A percentile compares a stretch with the other conserved stretches of the same genome.
Evolutionary conservation across 2,329 filamentous ascomycete genomes (phyloP).

Genomic region (Xylariaceae sp.): DNA sequence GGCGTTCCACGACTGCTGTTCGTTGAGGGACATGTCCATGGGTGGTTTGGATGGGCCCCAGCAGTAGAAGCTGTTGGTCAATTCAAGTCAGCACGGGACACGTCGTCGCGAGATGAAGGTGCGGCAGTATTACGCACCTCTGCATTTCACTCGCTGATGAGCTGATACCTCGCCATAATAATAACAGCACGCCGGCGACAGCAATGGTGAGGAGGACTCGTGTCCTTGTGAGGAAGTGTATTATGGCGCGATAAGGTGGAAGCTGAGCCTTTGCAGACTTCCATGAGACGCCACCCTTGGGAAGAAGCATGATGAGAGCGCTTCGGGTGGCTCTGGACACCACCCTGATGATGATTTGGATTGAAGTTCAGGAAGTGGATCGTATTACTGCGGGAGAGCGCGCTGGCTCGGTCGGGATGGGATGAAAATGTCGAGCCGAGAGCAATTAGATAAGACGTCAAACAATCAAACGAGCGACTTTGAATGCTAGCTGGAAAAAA

Average conservation of each 20-base stretch:
- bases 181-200: slow-evolving; percentile 64
- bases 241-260: slow-evolving; percentile 70
- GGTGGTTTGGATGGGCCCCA: slow-evolving; percentile 94
- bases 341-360: slow-evolving; percentile 31
- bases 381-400: background rate
- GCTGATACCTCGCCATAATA: slow-evolving; percentile 85
- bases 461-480: no score
- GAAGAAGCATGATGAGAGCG: slow-evolving; percentile 73
- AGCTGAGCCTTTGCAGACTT: slow-evolving; percentile 79
- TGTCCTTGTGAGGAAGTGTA: slow-evolving; percentile 68
- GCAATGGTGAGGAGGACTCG: slow-evolving; percentile 73
- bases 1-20: slow-evolving; percentile 82
- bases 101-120: background rate
- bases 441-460: no score
- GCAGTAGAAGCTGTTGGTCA: slow-evolving; percentile 76
- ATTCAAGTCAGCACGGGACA: slow-evolving; percentile 18
- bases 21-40: slow-evolving; percentile 90
- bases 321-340: slow-evolving; percentile 39
- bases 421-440: no score
- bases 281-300: slow-evolving; percentile 88
- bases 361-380: slow-evolving; percentile 10
- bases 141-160: slow-evolving; percentile 83
- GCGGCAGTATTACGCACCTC: slow-evolving; percentile 60
- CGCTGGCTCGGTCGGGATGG: slow-evolving; percentile 3
- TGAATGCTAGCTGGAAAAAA: no score